These are phyloP conservation scores for Fusarium sp. DNA, from an alignment of 2,329 filamentous ascomycete species.

Conservation along the genomic window DNA sequence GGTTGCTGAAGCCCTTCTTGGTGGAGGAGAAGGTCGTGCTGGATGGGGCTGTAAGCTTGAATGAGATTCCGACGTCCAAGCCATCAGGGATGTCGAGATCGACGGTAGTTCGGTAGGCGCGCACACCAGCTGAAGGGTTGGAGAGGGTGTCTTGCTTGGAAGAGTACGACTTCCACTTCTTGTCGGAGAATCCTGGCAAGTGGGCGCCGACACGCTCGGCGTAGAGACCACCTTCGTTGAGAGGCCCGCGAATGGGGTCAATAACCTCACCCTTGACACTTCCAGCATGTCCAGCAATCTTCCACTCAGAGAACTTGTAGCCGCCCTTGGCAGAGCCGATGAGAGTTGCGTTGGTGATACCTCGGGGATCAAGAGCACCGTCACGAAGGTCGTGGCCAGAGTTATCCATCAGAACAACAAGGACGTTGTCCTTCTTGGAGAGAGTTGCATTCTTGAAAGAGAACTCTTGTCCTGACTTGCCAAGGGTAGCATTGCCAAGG, in stretches of 20 bases:
- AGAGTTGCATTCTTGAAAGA: slow-evolving; percentile 65
- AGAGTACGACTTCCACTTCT: slow-evolving; percentile 54
- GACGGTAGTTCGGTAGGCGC: slow-evolving; percentile 67
- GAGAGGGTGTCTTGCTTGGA: slow-evolving; percentile 53
- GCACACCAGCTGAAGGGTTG: slow-evolving; percentile 63
- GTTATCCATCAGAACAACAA: slow-evolving; percentile 71
- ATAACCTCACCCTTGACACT: slow-evolving; percentile 60
- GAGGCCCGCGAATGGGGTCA: slow-evolving; percentile 67
- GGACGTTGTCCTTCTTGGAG: slow-evolving; percentile 57
- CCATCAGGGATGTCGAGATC: slow-evolving; percentile 63
- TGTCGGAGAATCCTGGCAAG: slow-evolving; percentile 66
- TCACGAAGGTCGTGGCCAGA: slow-evolving; percentile 69
- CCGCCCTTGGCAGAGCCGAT: slow-evolving; percentile 50
- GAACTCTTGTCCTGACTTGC: slow-evolving; percentile 56
- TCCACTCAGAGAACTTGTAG: slow-evolving; percentile 65
- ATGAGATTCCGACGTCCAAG: slow-evolving; percentile 68
- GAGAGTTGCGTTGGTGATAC: slow-evolving; percentile 66
- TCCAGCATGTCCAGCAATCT: slow-evolving; percentile 68
- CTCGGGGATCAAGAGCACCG: slow-evolving; percentile 61
- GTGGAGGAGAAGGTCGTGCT: slow-evolving; percentile 55
- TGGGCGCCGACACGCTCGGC: slow-evolving; percentile 71
- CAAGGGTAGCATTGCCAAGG: slow-evolving; percentile 61
- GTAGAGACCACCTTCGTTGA: slow-evolving; percentile 70
- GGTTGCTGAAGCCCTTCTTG: slow-evolving; percentile 51
- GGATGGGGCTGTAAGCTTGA: slow-evolving; percentile 62